These are phyloP conservation scores for Triangularia setosa DNA, from an alignment of 2,329 filamentous ascomycete genomes.

Conservation along the genomic window DNA sequence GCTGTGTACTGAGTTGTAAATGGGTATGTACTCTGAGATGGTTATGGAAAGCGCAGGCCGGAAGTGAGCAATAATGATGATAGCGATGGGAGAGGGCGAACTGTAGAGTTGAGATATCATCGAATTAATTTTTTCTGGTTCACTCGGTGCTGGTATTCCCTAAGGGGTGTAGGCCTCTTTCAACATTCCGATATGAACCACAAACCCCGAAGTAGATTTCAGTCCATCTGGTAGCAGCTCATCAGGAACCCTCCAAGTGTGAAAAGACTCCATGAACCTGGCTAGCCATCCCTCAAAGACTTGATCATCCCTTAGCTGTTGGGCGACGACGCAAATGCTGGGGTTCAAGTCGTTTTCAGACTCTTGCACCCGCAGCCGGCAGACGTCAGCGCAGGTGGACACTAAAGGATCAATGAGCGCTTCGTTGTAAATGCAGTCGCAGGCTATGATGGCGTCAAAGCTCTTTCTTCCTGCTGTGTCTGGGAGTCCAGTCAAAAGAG, in stretches of 20 bases:
- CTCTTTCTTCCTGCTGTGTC: slow-evolving; percentile 32
- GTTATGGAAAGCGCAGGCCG: not conserved
- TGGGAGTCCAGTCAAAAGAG: slow-evolving; percentile 38
- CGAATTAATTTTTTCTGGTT: not conserved
- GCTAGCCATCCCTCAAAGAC: slow-evolving; percentile 81
- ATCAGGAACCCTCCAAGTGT: slow-evolving; percentile 72
- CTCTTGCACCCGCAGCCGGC: slow-evolving; percentile 50
- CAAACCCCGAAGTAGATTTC: slow-evolving; percentile 66
- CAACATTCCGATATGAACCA: slow-evolving; percentile 73
- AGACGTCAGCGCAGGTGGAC: slow-evolving; percentile 74
- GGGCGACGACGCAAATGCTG: slow-evolving; percentile 76
- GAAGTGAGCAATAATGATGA: not conserved
- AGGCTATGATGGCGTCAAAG: slow-evolving; percentile 75
- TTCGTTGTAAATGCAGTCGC: slow-evolving; percentile 96
- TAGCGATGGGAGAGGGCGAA: not conserved
- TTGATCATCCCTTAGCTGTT: slow-evolving; percentile 80
- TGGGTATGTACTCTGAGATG: too few species aligned
- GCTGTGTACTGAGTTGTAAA: too few species aligned
- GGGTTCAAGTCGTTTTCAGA: slow-evolving; percentile 33
- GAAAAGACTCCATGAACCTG: slow-evolving; percentile 63
- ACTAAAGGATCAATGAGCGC: slow-evolving; percentile 76
- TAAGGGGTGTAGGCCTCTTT: slow-evolving; percentile 27
- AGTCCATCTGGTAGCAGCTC: slow-evolving; percentile 56
- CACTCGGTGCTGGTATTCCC: not conserved
- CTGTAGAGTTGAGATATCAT: not conserved